Evolutionary conservation across 2,329 filamentous ascomycete species (phyloP), one percentile per base, ranked within the genome.

Genomic region (Mycosphaerella arachidis): DNA sequence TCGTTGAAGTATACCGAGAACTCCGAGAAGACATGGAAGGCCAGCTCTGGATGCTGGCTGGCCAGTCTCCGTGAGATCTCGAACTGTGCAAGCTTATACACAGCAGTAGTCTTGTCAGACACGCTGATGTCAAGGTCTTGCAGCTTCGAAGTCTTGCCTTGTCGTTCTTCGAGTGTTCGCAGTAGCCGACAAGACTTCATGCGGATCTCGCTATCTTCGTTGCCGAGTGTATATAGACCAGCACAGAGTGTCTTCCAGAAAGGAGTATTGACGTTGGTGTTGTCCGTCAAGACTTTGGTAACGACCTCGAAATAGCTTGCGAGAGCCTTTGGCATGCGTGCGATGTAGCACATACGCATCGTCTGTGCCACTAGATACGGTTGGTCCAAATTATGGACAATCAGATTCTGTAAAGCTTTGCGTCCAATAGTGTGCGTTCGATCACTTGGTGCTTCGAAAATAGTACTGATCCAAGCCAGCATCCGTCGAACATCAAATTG

Each of bases 71-170:
- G 92, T 0, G 94, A 97, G 24, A 96, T 95, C 72, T 97, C 93
- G 66, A 97, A 97, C 71, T 99, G 94, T 0, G 95, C 94, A 48
- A 95, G 81, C 76, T 99, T 99, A 77, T 97, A 99, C 2, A 99
- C 93, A 0, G 93, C 92, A 66, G 96, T 96, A 0, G 95, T 99
- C 76, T 97, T 97, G 76, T 99, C 95, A 0, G 93, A 95, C 59
- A 99, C 94, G 73, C 92, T 97, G 69, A 99, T 97, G 70, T 99
- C 94, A 60, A 97, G 95, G 73, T 99, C 94, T 72, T 96, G 91
- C 6, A 99, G 86, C 71, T 95, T 95, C 1, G 93, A 96, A 65
- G 86, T 94, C 66, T 90, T 89, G 64, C 88, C 85, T 65, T 94
- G 90, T 27, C 91, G 85, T 61, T 71, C 69, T 74, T 97, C 94